Percentiles rank a stretch among this genome's conserved stretches.
Conservation (phyloP, 768 basidiomycete genomes). For the Suillus paluster region DNA sequence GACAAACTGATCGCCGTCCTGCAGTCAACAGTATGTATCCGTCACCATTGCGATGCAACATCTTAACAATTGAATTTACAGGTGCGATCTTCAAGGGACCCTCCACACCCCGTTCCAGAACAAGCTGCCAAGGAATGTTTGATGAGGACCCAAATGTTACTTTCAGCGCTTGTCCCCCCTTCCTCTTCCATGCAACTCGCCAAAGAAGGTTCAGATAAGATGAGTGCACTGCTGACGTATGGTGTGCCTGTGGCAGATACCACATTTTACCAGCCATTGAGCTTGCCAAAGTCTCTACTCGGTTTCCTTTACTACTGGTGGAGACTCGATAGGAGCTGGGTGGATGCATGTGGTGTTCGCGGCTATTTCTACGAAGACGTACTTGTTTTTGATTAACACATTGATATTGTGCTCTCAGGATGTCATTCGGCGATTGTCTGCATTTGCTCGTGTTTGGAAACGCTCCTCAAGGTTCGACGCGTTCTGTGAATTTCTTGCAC, state of each 20-base stretch:
- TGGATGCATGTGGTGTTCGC: conserved; percentile 16
- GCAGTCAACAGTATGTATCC: conserved; percentile 31
- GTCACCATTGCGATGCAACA: background rate
- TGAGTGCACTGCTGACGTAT: conserved; percentile 50
- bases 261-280: conserved; percentile 63
- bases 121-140: conserved; percentile 48
- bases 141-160: conserved; percentile 60
- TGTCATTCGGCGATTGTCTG: conserved; percentile 3
- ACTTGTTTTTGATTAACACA: background rate
- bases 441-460: conserved; percentile 2
- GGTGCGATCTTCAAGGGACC: conserved; percentile 15
- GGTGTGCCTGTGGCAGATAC: conserved; percentile 58
- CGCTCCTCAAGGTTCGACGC: background rate
- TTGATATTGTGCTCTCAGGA: conserved; percentile 3
- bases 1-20: conserved; percentile 31
- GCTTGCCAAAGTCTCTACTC: conserved; percentile 69
- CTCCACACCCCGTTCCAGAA: conserved; percentile 26
- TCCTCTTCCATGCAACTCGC: conserved; percentile 21
- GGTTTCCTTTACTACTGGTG: conserved; percentile 77
- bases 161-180: conserved; percentile 60
- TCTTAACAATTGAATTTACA: conserved; percentile 10
- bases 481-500: conserved; percentile 6
- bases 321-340: conserved; percentile 37
- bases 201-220: conserved; percentile 41
- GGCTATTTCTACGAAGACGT: background rate